A percentile compares a stretch with the other conserved stretches of the same genome.
Evolutionary conservation across 805 yeast genomes (phyloP).

Genomic region (Isabelozyma pseudorhagii): DNA sequence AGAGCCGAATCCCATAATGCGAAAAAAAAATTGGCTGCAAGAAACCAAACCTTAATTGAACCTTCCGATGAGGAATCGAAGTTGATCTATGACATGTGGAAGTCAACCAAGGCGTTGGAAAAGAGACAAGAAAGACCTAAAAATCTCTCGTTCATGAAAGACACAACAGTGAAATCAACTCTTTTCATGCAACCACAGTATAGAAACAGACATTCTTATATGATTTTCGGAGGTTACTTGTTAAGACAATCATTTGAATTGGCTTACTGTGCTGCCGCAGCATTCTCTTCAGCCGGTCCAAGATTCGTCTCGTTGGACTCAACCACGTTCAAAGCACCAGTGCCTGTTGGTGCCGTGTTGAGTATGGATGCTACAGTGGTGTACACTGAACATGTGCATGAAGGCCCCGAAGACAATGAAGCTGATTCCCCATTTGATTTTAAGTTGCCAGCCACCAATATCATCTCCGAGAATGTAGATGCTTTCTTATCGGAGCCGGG

Average conservation of each 20-base stretch:
- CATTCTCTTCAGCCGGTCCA: constrained; percentile 81
- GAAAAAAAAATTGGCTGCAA: constrained; percentile 76
- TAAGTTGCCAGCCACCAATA: constrained; percentile 57
- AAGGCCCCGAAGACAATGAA: constrained; percentile 16
- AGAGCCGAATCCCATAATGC: constrained; percentile 89
- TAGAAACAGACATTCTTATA: constrained; percentile 89
- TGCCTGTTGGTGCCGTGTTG: constrained; percentile 90
- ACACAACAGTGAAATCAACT: constrained; percentile 70
- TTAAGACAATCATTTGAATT: constrained; percentile 90
- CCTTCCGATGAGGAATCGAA: constrained; percentile 69
- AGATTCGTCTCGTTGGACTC: constrained; percentile 87
- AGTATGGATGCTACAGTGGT: constrained; percentile 79
- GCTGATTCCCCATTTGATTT: constrained; percentile 44
- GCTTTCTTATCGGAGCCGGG: constrained; percentile 76
- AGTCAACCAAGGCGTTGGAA: constrained; percentile 32
- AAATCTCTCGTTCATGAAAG: constrained; percentile 62
- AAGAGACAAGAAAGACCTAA: constrained; percentile 37
- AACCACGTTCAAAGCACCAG: constrained; percentile 90
- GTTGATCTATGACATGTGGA: constrained; percentile 77
- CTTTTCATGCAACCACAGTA: constrained; percentile 95
- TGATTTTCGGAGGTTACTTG: constrained; percentile 93
- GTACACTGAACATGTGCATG: constrained; percentile 78
- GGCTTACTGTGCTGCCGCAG: constrained; percentile 90
- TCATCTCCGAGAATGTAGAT: constrained; percentile 45
- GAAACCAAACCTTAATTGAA: constrained; percentile 55